Evolutionary conservation across 1,139 yeast species (phyloP), one percentile per base, ranked within the genome.

Genomic region (Geotrichum australiense): DNA sequence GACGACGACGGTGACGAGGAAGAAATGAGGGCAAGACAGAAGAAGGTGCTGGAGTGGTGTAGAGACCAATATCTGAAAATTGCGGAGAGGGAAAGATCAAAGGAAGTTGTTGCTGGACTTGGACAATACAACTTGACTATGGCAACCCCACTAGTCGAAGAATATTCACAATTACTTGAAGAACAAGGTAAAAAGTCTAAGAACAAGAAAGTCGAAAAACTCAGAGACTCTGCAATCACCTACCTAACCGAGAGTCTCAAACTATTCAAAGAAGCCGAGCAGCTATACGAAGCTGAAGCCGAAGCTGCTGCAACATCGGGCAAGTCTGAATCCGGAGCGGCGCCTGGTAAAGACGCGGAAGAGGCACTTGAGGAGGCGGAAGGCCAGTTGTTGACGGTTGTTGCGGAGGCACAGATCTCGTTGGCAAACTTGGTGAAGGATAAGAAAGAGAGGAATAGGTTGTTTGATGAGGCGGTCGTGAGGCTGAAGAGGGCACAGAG

Each of bases 341-440:
- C n/a, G n/a, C n/a, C n/a, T n/a, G n/a, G n/a, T n/a, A n/a, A n/a
- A n/a, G n/a, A n/a, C n/a, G n/a, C n/a, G n/a, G n/a, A n/a, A n/a
- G n/a, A n/a, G n/a, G n/a, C n/a, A n/a, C n/a, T n/a, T n/a, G 77
- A 76, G 23, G 85, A 80, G 40, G 85, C 80, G 28, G 14, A 11
- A 7, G 94, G 94, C 0, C 81, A 80, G 46, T 69, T 81, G 6
- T 81, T 91, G 82, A 95, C 79, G 5, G 74, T 74, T 37, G 51
- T 82, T 34, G 96, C 96, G 2, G 97, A 91, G 59, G 89, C 94
- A 1, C 70, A 31, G 12, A 18, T 31, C 14, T 31, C 35, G 8
- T n/a, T 31, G 8, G 35, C 35, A 4, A 68, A 73, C 50, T 82
- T 78, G 5, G 11, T 31, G 23, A n/a, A 31, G 14, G 63, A 65